Evolutionary conservation across 148 eudicot species (phyloP), one percentile per base, ranked within the genome.

Genomic region (Agrostemma githago): DNA sequence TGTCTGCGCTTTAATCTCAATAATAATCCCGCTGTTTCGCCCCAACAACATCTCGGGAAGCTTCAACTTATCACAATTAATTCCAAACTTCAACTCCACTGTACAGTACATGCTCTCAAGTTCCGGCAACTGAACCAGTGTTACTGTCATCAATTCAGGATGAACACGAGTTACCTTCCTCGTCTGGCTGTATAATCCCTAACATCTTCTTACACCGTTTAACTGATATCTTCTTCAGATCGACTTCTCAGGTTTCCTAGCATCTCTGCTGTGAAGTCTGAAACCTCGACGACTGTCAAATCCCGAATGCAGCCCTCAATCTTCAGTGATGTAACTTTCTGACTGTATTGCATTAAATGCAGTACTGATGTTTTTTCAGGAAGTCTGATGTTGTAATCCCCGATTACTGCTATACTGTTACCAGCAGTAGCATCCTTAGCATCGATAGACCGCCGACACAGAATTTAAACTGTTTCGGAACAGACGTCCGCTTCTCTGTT

Each of bases 171-270:
- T 75, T 75, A n/a, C 48, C 84, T 75, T 74, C 81, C 12, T 72
- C 79, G 21, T 68, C 78, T 42, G 84, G 84, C 64, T 78, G 84
- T 53, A 82, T 19, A 37, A 82, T 72, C 2, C n/a, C 66, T 43
- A 15, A 19, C 85, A 82, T 61, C 56, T 79, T 73, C 67, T 72
- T 8, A 17, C 85, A 82, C 41, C 72, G 60, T 72, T 76, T 79
- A 20, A 82, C 82, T 5, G 77, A 44, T 66, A 82, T 76, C 71
- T 56, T 73, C 15, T 69, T 76, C 5, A 79, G 76, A 34, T 51
- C n/a, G n/a, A 34, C 51, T 76, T 59, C 43, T 72, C n/a, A 82
- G 67, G 75, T 63, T 56, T 3, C 72, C 75, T 19, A 82, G 62
- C 67, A 76, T 76, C 72, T 82, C 75, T 2, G 26, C 66, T 7